These are phyloP conservation scores for Stenogyne calaminthoides DNA, from an alignment of 305 asterid species.

Conservation along the genomic window DNA sequence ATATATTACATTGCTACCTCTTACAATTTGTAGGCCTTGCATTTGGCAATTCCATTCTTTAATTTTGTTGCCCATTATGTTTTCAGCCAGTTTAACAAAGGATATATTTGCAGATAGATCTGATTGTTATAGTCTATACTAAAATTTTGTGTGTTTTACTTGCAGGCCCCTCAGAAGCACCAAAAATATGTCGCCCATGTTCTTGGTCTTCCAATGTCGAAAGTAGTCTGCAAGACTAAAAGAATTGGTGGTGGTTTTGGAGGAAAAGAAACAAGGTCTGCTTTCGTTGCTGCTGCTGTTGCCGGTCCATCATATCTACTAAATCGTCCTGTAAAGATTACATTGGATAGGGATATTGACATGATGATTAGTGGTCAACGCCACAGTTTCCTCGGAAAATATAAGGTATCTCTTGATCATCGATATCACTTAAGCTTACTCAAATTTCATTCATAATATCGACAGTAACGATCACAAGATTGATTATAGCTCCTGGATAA, in stretches of 20 bases:
- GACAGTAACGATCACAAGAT: background rate
- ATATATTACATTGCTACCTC: conserved; percentile 1
- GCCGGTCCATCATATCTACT: conserved; percentile 84
- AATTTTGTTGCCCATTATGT: background rate
- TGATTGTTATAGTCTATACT: conserved; percentile 2
- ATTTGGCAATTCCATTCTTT: background rate
- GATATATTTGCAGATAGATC: background rate
- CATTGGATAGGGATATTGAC: conserved; percentile 84
- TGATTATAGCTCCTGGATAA: background rate
- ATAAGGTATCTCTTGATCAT: conserved; percentile 55
- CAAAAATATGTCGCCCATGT: conserved; percentile 83
- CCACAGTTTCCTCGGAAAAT: conserved; percentile 92
- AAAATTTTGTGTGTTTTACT: background rate
- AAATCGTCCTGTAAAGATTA: conserved; percentile 85
- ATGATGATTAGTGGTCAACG: conserved; percentile 95
- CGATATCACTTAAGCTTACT: conserved; percentile 9
- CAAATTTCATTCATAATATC: background rate
- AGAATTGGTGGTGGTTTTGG: conserved; percentile 99
- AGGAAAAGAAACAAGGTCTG: conserved; percentile 96
- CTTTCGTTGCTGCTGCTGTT: conserved; percentile 72
- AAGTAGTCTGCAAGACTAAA: conserved; percentile 95
- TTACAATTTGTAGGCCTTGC: background rate
- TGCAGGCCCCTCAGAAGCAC: conserved; percentile 87
- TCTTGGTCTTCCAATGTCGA: conserved; percentile 95
- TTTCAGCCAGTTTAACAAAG: background rate